These are phyloP conservation scores for Camellia japonica DNA, from an alignment of 148 eudicot species.

Conservation along the genomic window DNA sequence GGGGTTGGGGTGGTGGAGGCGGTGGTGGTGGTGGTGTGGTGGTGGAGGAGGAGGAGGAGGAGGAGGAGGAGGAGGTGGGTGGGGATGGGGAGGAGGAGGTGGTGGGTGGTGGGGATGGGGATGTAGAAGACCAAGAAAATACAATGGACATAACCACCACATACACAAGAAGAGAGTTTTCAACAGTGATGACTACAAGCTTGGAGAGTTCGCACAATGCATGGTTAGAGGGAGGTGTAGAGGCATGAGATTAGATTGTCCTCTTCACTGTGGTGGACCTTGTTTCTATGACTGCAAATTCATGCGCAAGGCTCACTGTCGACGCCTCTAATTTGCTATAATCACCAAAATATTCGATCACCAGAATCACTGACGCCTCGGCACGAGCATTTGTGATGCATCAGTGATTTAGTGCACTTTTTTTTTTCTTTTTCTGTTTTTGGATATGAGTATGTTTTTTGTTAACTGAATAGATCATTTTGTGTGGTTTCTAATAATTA, in stretches of 20 bases:
- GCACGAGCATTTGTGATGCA: neutral
- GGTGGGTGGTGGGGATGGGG: constrained; percentile 34
- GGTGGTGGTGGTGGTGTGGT: too few species aligned
- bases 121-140: constrained; percentile 12
- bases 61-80: too few species aligned
- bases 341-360: neutral
- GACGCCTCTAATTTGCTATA: constrained; percentile 7
- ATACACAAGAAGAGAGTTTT: constrained; percentile 10
- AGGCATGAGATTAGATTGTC: constrained; percentile 69
- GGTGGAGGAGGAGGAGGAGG: fast-evolving
- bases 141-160: neutral
- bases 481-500: neutral
- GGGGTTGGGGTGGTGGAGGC: too few species aligned
- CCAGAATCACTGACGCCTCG: neutral
- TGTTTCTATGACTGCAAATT: constrained; percentile 67
- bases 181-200: constrained; percentile 29
- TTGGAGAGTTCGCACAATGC: constrained; percentile 73
- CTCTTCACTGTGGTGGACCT: constrained; percentile 74
- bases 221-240: constrained; percentile 56
- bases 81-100: constrained; percentile 16
- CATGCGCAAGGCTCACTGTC: constrained; percentile 76
- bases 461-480: too few species aligned
- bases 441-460: too few species aligned
- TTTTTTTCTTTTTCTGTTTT: too few species aligned
- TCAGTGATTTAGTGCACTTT: neutral